Conservation (phyloP, 1,284 basidiomycete genomes). For the Golubevia pallescens region DNA sequence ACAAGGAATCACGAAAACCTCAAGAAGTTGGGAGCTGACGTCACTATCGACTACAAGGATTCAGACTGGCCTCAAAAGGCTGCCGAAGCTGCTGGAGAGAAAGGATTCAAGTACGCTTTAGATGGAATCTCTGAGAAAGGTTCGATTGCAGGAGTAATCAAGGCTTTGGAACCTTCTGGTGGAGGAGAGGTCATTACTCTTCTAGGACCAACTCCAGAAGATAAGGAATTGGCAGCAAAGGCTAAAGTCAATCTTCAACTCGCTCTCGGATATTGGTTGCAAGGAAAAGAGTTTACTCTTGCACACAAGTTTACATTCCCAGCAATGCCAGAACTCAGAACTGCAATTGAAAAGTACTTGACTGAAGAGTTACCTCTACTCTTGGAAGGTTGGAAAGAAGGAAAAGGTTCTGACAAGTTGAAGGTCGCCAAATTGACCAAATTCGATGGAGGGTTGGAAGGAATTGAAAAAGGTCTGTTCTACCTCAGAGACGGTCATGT, state of each 20-base stretch:
- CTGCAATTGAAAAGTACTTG: not conserved
- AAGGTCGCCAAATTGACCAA: not conserved
- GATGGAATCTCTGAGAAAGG: not conserved
- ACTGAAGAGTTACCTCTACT: not conserved
- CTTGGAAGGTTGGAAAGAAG: not conserved
- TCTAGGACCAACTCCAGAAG: not conserved
- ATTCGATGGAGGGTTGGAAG: not conserved
- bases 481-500: not conserved
- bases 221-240: not conserved
- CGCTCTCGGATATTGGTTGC: not conserved
- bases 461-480: not conserved
- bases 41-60: conserved; percentile 68
- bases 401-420: not conserved
- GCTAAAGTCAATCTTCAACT: not conserved
- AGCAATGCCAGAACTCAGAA: not conserved
- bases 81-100: not conserved
- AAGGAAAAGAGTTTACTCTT: not conserved
- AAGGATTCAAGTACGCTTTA: not conserved
- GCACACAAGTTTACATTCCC: not conserved
- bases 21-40: conserved; percentile 45
- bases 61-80: conserved; percentile 29
- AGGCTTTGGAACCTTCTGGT: not conserved
- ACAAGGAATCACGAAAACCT: conserved; percentile 52
- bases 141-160: not conserved
- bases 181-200: not conserved